These are phyloP conservation scores for Trifolium repens DNA, from an alignment of 306 rosid genomes.

Conservation along the genomic window DNA sequence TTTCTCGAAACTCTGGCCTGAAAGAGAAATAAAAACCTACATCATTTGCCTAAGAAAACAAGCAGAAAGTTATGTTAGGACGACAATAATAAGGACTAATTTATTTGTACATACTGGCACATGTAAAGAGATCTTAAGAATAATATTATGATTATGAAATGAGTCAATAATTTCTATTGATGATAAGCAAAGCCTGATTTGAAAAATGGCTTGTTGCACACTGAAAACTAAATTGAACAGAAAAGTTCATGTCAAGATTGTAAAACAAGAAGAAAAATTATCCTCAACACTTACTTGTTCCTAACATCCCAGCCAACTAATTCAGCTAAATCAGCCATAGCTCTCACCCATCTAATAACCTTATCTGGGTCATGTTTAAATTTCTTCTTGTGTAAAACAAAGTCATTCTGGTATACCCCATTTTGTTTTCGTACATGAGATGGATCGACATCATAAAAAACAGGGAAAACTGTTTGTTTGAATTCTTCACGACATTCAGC, in stretches of 20 bases:
- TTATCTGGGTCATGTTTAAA: neutral
- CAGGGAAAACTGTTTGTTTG: slow-evolving; percentile 22
- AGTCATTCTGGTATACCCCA: slow-evolving; percentile 6
- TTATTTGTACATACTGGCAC: no score
- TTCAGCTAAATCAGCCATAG: neutral
- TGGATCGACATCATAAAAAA: slow-evolving; percentile 32
- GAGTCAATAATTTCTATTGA: no score
- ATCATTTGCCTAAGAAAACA: neutral
- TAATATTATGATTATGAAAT: no score
- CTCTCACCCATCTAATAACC: neutral
- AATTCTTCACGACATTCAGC: neutral
- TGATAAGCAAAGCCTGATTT: no score
- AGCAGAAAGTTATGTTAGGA: no score
- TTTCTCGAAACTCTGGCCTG: neutral
- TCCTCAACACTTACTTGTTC: neutral
- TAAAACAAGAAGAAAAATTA: neutral
- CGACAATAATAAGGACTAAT: no score
- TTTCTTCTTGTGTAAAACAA: neutral
- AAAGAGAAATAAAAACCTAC: neutral
- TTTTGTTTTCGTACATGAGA: neutral
- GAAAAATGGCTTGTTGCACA: no score
- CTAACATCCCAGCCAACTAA: slow-evolving; percentile 28
- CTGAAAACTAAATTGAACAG: no score
- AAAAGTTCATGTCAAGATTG: neutral
- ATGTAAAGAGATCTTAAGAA: no score